Conservation (phyloP, 805 yeast species). For the Kodamaea sagamina region DNA sequence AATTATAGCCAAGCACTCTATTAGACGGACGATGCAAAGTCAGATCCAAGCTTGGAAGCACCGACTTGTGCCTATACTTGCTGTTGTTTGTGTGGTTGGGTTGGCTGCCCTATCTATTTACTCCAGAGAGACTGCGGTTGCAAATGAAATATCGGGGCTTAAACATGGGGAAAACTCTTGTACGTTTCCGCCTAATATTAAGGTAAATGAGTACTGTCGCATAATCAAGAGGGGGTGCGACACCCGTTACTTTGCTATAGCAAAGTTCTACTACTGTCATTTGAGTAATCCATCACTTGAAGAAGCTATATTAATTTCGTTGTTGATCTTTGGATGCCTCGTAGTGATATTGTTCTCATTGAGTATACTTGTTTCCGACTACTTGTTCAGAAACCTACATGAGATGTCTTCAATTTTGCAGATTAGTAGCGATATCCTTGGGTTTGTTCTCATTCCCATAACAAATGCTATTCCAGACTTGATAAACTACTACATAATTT, state of each 20-base stretch:
- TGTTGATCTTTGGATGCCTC: conserved; percentile 15
- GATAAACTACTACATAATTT: conserved; percentile 34
- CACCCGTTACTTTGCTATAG: conserved; percentile 26
- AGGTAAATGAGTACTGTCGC: conserved; percentile 17
- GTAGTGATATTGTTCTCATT: conserved; percentile 24
- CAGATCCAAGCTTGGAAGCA: background rate
- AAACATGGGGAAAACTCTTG: background rate
- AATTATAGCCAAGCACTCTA: too few species aligned
- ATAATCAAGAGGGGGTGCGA: conserved; percentile 24
- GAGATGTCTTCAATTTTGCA: conserved; percentile 25
- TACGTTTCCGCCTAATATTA: background rate
- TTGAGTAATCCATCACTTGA: conserved; percentile 17
- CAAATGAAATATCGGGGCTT: background rate
- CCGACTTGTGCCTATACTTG: background rate
- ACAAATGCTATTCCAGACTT: conserved; percentile 42
- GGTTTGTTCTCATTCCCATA: conserved; percentile 38
- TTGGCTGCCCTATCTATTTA: background rate
- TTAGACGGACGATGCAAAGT: background rate
- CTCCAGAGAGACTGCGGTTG: too few species aligned
- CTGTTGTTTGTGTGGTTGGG: background rate
- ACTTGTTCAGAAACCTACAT: conserved; percentile 33
- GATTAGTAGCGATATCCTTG: conserved; percentile 31
- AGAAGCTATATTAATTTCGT: conserved; percentile 15
- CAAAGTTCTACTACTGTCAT: conserved; percentile 34
- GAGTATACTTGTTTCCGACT: conserved; percentile 38